A percentile compares a stretch with the other conserved stretches of the same genome.
Conservation (phyloP, 2,329 filamentous ascomycete species). For the Emericellopsis cladophorae region DNA sequence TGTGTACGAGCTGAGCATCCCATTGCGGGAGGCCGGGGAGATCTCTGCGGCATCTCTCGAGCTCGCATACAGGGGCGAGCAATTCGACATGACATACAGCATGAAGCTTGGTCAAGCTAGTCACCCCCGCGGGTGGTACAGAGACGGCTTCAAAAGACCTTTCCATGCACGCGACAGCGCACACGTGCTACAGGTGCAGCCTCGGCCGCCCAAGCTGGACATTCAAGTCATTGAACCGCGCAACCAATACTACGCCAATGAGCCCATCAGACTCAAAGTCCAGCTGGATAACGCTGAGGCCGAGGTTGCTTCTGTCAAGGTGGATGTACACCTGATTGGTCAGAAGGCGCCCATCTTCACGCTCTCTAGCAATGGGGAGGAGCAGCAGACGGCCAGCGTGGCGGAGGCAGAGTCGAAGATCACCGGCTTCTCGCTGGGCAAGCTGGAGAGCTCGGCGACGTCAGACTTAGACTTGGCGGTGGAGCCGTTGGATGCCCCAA, state of each 20-base stretch:
- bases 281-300: conserved; percentile 74
- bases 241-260: conserved; percentile 75
- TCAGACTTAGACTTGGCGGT: conserved; percentile 32
- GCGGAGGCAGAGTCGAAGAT: conserved; percentile 28
- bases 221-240: conserved; percentile 50
- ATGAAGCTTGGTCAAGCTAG: conserved; percentile 35
- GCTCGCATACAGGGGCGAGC: conserved; percentile 48
- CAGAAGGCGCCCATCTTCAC: conserved; percentile 33
- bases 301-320: conserved; percentile 56
- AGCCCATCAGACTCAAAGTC: conserved; percentile 56
- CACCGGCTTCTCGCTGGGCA: conserved; percentile 27
- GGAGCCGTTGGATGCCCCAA: conserved; percentile 35
- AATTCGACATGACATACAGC: conserved; percentile 56
- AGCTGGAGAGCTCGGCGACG: conserved; percentile 31
- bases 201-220: conserved; percentile 85
- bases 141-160: conserved; percentile 26
- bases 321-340: conserved; percentile 58
- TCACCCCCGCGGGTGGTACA: conserved; percentile 35
- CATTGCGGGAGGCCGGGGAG: conserved; percentile 72
- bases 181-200: conserved; percentile 57
- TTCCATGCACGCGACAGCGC: conserved; percentile 34
- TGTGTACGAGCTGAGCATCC: conserved; percentile 59
- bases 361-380: conserved; percentile 22
- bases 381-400: conserved; percentile 17
- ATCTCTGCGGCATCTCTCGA: conserved; percentile 52